Percentiles rank a stretch among this genome's conserved stretches.
These are phyloP conservation scores for Lactarius akahatsu DNA, from an alignment of 768 basidiomycete species.

Conservation along the genomic window DNA sequence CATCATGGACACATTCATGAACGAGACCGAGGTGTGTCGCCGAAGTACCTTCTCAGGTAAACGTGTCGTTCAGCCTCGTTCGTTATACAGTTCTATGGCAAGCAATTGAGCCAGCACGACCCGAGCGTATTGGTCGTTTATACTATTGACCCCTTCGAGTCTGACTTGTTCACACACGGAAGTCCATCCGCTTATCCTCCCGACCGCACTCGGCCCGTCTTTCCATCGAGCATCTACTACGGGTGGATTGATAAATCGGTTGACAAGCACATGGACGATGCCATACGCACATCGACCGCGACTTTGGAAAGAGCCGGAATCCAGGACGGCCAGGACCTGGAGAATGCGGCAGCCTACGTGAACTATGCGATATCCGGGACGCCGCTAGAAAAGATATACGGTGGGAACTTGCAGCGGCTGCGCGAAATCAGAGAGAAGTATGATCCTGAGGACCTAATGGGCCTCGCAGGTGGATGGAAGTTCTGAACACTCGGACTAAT, in stretches of 20 bases:
- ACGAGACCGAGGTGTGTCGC: constrained; percentile 15
- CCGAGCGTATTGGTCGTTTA: constrained; percentile 1
- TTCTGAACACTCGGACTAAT: neutral
- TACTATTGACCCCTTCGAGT: constrained; percentile 9
- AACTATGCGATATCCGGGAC: constrained; percentile 20
- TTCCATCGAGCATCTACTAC: constrained; percentile 1
- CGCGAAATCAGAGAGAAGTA: constrained; percentile 12
- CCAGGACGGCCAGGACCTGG: constrained; percentile 11
- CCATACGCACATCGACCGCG: constrained; percentile 4
- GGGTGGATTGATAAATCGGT: constrained; percentile 5
- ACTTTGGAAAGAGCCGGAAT: constrained; percentile 6
- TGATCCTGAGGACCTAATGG: constrained; percentile 15
- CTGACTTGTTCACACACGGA: constrained; percentile 14
- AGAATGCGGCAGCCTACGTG: neutral
- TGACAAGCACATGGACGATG: constrained; percentile 5
- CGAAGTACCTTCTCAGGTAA: neutral
- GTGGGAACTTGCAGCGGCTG: constrained; percentile 9
- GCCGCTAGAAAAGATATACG: constrained; percentile 9
- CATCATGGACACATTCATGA: constrained; percentile 6
- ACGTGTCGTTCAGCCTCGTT: neutral
- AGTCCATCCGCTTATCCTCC: constrained; percentile 13
- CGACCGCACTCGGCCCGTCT: constrained; percentile 2
- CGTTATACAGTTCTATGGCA: constrained; percentile 7
- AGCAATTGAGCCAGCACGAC: neutral
- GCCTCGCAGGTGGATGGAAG: constrained; percentile 19